phyloP scores from a whole-genome alignment of 2,329 filamentous ascomycete species.

The Trichoderma gracile region DNA sequence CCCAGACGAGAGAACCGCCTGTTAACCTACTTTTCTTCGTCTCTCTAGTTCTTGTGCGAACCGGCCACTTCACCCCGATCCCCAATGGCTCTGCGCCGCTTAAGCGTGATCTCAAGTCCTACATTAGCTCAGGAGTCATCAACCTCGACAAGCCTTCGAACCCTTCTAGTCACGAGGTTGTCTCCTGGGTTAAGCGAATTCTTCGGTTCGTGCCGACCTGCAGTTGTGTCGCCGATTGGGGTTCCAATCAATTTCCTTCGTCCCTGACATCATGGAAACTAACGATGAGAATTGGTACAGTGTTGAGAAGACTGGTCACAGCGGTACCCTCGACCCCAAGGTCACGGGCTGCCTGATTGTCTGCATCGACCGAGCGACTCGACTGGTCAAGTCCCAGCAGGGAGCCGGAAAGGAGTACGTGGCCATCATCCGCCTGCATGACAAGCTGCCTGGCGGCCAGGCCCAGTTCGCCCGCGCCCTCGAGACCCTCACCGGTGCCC shows the following conservation, averaged over 20 bases:
- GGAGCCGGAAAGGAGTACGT: slow-evolving; percentile 99
- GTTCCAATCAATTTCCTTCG: neutral
- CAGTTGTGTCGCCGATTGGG: neutral
- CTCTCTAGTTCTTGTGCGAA: slow-evolving; percentile 77
- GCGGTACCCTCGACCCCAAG: slow-evolving; percentile 96
- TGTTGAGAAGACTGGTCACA: slow-evolving; percentile 93
- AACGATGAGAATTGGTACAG: slow-evolving; percentile 31
- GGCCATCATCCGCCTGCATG: slow-evolving; percentile 90
- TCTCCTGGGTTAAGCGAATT: slow-evolving; percentile 98
- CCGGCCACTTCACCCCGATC: slow-evolving; percentile 95
- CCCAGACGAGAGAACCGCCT: neutral
- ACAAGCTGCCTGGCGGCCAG: slow-evolving; percentile 91
- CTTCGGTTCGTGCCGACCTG: slow-evolving; percentile 62
- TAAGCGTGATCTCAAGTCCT: slow-evolving; percentile 94
- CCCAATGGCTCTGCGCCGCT: slow-evolving; percentile 87
- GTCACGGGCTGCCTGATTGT: slow-evolving; percentile 95
- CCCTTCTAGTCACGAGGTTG: slow-evolving; percentile 96
- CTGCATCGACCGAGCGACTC: slow-evolving; percentile 93
- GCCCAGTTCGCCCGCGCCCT: slow-evolving; percentile 90
- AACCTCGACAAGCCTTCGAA: slow-evolving; percentile 88
- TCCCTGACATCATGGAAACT: slow-evolving; percentile 4
- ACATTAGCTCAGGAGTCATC: slow-evolving; percentile 96
- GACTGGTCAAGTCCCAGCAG: slow-evolving; percentile 98
- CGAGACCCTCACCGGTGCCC: slow-evolving; percentile 92
- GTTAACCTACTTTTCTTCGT: neutral